Evolutionary conservation across 768 basidiomycete species (phyloP), one percentile per base, ranked within the genome.

Genomic region (Lactarius vividus): DNA sequence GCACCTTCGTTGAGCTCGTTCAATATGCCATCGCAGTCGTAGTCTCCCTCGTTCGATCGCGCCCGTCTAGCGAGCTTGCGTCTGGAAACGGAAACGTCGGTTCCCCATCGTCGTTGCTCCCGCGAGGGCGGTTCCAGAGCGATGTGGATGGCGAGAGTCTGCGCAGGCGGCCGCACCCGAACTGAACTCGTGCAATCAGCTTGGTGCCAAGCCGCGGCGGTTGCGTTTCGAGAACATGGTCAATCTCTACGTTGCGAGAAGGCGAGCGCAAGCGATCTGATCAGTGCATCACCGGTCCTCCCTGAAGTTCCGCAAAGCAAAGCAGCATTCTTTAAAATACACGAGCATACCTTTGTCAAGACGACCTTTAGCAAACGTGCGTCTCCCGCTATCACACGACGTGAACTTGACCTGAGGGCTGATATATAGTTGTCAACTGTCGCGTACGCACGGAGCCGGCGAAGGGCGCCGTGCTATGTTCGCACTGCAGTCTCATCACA

Each of bases 311-410:
- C 55, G 18, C 61, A 59, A 13, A 79, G 23, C 76, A 55, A 64
- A 2, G 44, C 57, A 40, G 74, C 84, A 15, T 64, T 72, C 35
- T 83, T 89, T 68, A 84, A 85, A 4, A 84, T 87, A 23, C 83
- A 85, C 56, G 83, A 88, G 42, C 96, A 97, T 72, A 83, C 84
- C 15, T 95, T 96, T 74, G 90, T 96, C 35, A 95, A 92, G 79
- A 96, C 94, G 4, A 90, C 90, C 10, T 97, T 98, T 76, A 87
- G 88, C 72, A 95, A 95, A 80, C 86, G 95, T 97, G 74, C 75
- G 91, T 80, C 52, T 67, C 28, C 16, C 52, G 18, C 57, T 56
- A 29, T 69, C 64, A 59, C 60, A 29, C 9, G 52, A 37, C 28
- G 61, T n/a, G 60, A 28, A 8, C 5, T 28, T 57, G 58, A 39